Base-by-base conservation (phyloP, 805 yeast genomes). In the Isabelozyma heimii region DNA sequence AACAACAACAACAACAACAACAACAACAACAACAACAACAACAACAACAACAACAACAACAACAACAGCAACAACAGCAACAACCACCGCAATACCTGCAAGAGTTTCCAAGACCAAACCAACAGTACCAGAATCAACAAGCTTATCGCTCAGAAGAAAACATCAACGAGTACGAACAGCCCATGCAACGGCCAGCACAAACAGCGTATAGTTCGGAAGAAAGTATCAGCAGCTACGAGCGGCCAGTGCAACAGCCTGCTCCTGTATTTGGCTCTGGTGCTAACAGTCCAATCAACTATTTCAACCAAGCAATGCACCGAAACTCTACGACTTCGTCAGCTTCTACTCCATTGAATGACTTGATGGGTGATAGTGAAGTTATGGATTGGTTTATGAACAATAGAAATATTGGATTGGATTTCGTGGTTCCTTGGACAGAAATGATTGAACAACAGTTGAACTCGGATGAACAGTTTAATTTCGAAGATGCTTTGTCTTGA, bases 341-440 rank as follows among this genome's bases (percentile, higher is more conserved):
- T 3, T 20, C 44, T 20, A 51, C 59, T 6, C 64, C 67, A 13
- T 46, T 56, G 30, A 59, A 58, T 47, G 57, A 49, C 8, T 42
- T 60, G 51, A 55, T 62, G 1, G 75, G 72, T 2, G 77, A 72
- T 44, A 69, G 66, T 44, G 77, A 72, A 52, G 72, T 73, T 12
- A 70, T 72, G 68, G 78, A 73, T 30, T 73, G 76, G 76, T 72
- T 73, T 52, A 59, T 66, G 30, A 72, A 65, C 46, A 69, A 73
- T 52, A 57, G 59, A 39, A 68, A 72, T 47, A 62, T 72, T 15
- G 76, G 76, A 8, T 62, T 73, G 42, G 79, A 73, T 48, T 73
- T 73, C 35, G 78, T 85, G 27, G 91, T 84, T 37, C 89, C 89
- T 2, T 87, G 91, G 84, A 86, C 92, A 0, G 89, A 85, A 60